Conservation (phyloP, 805 yeast species). For the Saccharomycopsis olivae region DNA sequence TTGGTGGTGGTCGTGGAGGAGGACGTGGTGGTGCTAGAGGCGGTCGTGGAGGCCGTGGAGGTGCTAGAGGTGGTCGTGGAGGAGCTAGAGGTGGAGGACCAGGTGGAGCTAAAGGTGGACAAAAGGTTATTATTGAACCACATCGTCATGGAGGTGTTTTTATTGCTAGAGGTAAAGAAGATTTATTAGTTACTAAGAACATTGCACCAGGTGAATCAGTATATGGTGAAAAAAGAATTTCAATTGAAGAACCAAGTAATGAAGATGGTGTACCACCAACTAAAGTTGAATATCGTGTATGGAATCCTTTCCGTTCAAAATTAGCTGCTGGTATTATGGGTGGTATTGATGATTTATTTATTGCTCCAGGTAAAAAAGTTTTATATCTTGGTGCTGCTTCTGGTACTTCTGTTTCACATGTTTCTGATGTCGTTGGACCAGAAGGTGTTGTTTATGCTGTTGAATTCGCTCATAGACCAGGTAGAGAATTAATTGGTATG, state of each 20-base stretch:
- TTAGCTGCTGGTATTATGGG: slow-evolving; percentile 99
- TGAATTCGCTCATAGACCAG: slow-evolving; percentile 99
- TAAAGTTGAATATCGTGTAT: slow-evolving; percentile 96
- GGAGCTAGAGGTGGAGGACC: slow-evolving; percentile 58
- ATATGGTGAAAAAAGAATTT: slow-evolving; percentile 94
- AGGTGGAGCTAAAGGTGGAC: slow-evolving; percentile 85
- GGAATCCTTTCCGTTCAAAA: slow-evolving; percentile 99
- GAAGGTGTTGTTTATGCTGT: slow-evolving; percentile 98
- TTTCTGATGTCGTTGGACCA: slow-evolving; percentile 97
- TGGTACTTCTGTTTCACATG: slow-evolving; percentile 98
- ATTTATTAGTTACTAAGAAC: slow-evolving; percentile 92
- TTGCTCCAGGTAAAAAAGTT: slow-evolving; percentile 97
- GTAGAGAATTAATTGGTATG: slow-evolving; percentile 98
- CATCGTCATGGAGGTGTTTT: slow-evolving; percentile 98
- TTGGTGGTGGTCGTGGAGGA: slow-evolving; percentile 36
- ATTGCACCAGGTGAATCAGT: slow-evolving; percentile 97
- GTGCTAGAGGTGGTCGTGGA: slow-evolving; percentile 48
- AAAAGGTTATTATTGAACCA: slow-evolving; percentile 95
- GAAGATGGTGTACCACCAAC: slow-evolving; percentile 86
- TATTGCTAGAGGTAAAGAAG: slow-evolving; percentile 99
- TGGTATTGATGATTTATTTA: slow-evolving; percentile 95
- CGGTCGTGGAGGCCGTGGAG: slow-evolving; percentile 45
- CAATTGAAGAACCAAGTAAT: slow-evolving; percentile 85
- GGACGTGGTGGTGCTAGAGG: slow-evolving; percentile 44
- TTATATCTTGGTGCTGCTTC: slow-evolving; percentile 98